Conservation (phyloP, 2,329 filamentous ascomycete species). For the Paracorniculantispora psalliotae region DNA sequence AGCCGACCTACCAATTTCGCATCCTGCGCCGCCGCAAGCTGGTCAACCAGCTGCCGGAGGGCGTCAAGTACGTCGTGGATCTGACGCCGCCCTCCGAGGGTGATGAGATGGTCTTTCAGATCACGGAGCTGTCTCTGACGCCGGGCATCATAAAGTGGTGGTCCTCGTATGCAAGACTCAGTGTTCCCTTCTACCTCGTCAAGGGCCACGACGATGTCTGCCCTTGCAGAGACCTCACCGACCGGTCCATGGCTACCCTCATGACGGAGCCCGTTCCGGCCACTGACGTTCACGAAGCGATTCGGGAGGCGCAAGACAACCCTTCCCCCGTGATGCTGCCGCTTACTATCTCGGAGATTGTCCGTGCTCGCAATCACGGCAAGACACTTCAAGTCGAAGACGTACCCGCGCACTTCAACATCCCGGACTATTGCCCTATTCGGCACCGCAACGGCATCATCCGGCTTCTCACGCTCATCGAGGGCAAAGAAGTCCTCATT, state of each 20-base stretch:
- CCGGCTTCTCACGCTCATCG: slow-evolving; percentile 54
- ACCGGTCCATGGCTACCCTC: neutral
- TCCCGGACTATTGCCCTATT: slow-evolving; percentile 58
- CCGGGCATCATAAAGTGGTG: slow-evolving; percentile 53
- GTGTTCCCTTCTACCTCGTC: slow-evolving; percentile 26
- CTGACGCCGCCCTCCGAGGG: slow-evolving; percentile 58
- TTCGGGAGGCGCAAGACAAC: too few relatives aligned
- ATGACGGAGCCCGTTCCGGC: neutral
- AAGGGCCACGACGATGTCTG: slow-evolving; percentile 40
- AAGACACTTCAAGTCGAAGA: neutral
- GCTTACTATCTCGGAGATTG: neutral
- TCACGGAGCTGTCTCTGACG: slow-evolving; percentile 55
- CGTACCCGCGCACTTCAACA: slow-evolving; percentile 28
- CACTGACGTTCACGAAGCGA: neutral
- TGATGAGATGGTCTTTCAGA: slow-evolving; percentile 55
- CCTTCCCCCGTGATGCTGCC: neutral
- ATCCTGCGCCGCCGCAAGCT: slow-evolving; percentile 33
- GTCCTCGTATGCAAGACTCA: slow-evolving; percentile 31
- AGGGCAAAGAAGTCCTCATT: slow-evolving; percentile 48
- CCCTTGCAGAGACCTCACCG: slow-evolving; percentile 20
- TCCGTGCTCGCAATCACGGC: neutral
- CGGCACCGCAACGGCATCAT: slow-evolving; percentile 61
- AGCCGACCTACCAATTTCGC: slow-evolving; percentile 36
- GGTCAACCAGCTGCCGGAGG: slow-evolving; percentile 31
- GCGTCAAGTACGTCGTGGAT: slow-evolving; percentile 56